Evolutionary conservation across 2,329 filamentous ascomycete genomes (phyloP).

Genomic region (Periconia macrospinosa): DNA sequence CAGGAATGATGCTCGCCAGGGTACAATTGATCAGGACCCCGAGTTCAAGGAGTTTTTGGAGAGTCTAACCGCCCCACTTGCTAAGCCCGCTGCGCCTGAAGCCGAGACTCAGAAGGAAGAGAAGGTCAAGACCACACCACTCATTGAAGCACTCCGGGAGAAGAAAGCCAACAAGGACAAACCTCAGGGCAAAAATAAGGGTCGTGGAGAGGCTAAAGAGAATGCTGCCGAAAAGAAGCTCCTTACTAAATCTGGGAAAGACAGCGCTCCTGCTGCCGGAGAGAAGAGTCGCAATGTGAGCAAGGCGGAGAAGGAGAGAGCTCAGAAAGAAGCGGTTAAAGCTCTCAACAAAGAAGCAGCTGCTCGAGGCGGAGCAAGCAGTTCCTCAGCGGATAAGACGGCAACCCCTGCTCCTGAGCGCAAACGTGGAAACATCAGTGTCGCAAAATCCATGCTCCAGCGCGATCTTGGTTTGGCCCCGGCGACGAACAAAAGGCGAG

Average conservation of each 20-base stretch:
- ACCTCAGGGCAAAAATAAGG: slow-evolving; percentile 57
- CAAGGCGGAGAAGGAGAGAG: slow-evolving; percentile 64
- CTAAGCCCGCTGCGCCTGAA: slow-evolving; percentile 57
- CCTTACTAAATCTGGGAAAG: slow-evolving; percentile 36
- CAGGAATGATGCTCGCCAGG: slow-evolving; percentile 80
- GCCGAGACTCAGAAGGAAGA: slow-evolving; percentile 57
- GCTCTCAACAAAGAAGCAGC: slow-evolving; percentile 55
- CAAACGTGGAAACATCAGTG: slow-evolving; percentile 57
- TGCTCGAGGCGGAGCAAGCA: slow-evolving; percentile 29
- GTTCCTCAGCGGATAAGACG: slow-evolving; percentile 37
- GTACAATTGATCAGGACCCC: slow-evolving; percentile 93
- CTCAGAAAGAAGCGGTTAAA: slow-evolving; percentile 64
- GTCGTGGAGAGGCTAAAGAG: slow-evolving; percentile 65
- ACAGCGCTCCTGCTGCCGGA: slow-evolving; percentile 25
- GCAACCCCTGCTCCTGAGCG: slow-evolving; percentile 47
- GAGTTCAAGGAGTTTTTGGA: slow-evolving; percentile 95
- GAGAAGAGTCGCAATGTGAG: slow-evolving; percentile 43
- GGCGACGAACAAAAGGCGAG: slow-evolving; percentile 46
- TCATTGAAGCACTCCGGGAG: slow-evolving; percentile 87
- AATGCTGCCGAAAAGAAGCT: slow-evolving; percentile 52
- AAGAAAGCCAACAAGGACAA: slow-evolving; percentile 79
- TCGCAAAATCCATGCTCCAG: slow-evolving; percentile 62
- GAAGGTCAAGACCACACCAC: slow-evolving; percentile 78
- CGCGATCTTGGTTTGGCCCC: slow-evolving; percentile 62
- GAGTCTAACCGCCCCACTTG: slow-evolving; percentile 73